phyloP scores from a whole-genome alignment of 192 early-diverging fungal species.

The Backusella circina region DNA sequence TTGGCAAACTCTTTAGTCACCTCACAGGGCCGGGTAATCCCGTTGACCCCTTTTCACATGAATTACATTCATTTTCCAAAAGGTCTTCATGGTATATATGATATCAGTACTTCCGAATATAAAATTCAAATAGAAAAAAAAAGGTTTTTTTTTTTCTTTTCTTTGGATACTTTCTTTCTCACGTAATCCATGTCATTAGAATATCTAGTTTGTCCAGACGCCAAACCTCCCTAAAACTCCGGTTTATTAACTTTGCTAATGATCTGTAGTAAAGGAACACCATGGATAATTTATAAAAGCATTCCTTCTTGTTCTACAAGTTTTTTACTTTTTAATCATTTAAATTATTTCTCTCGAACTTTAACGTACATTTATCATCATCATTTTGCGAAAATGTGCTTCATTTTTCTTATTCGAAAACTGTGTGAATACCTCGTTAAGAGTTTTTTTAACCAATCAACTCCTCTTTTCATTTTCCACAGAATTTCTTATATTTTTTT shows the following conservation, averaged over 20 bases:
- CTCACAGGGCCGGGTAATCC: background rate
- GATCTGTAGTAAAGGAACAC: background rate
- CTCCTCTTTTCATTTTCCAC: background rate
- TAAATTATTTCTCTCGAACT: background rate
- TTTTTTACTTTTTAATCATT: background rate
- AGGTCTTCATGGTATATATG: background rate
- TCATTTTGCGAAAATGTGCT: background rate
- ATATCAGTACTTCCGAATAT: background rate
- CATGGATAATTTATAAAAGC: background rate
- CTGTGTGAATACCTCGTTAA: background rate
- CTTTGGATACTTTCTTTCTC: background rate
- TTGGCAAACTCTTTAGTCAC: background rate
- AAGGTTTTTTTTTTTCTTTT: background rate
- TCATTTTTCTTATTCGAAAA: background rate
- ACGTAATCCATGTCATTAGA: background rate
- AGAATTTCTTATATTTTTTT: background rate
- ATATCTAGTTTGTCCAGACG: background rate
- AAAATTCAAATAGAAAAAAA: background rate
- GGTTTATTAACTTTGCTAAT: background rate
- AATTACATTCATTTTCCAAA: background rate
- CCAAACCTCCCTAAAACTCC: background rate
- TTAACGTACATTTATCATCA: background rate
- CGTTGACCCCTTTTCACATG: background rate
- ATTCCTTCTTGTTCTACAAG: background rate
- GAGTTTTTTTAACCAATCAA: background rate